Conservation (phyloP, 345 rosid species). For the Erysimum cheiranthoides region DNA sequence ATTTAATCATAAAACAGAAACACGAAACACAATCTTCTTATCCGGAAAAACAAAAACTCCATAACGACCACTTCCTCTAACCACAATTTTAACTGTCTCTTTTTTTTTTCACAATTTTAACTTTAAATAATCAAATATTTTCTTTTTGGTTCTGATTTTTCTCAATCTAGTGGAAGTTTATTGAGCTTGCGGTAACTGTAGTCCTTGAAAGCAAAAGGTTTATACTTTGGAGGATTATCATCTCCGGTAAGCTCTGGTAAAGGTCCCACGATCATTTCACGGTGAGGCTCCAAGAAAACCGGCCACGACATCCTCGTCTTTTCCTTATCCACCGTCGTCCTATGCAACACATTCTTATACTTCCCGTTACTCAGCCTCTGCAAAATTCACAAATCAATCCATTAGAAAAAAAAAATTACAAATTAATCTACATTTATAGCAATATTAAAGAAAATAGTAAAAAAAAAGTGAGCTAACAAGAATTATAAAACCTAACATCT, state of each 20-base stretch:
- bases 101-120: not conserved
- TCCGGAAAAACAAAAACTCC: slow-evolving; percentile 32
- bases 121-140: not conserved
- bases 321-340: slow-evolving; percentile 72
- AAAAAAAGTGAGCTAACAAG: not conserved
- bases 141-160: not conserved
- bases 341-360: slow-evolving; percentile 71
- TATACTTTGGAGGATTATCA: slow-evolving; percentile 60
- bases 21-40: slow-evolving; percentile 9
- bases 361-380: slow-evolving; percentile 82
- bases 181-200: slow-evolving; percentile 78
- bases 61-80: slow-evolving; percentile 24
- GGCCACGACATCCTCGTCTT: slow-evolving; percentile 97
- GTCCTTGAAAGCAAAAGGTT: slow-evolving; percentile 70
- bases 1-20: slow-evolving; percentile 11
- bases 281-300: slow-evolving; percentile 84
- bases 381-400: not conserved
- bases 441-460: not conserved
- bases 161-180: slow-evolving; percentile 62
- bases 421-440: not conserved
- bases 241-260: slow-evolving; percentile 57
- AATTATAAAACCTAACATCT: not conserved
- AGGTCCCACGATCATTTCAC: slow-evolving; percentile 67
- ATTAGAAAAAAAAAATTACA: not conserved
- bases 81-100: not conserved